phyloP scores from a whole-genome alignment of 257 asterid genomes.

The Sherardia arvensis region DNA sequence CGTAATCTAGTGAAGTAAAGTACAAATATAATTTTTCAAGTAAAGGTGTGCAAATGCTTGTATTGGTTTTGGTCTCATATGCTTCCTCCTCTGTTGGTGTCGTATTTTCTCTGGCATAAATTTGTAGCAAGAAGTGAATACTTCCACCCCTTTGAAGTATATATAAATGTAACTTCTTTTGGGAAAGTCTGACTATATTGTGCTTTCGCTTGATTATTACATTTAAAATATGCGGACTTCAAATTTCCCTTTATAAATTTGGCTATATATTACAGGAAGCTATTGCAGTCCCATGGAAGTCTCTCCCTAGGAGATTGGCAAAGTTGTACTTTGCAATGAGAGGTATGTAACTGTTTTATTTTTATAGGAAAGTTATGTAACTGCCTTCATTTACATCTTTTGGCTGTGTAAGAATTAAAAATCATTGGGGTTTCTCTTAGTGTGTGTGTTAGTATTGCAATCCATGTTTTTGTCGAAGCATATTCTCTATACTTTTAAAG shows the following conservation, averaged over 20 bases:
- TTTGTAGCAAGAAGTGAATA: background rate
- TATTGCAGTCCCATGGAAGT: constrained; percentile 75
- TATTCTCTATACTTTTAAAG: background rate
- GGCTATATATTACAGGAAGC: constrained; percentile 50
- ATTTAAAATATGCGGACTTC: background rate
- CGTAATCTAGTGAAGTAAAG: background rate
- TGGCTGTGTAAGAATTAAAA: too few relatives aligned
- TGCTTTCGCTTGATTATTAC: constrained; percentile 1
- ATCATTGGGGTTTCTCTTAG: background rate
- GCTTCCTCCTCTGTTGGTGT: background rate
- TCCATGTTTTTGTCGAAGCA: background rate
- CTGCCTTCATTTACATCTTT: background rate
- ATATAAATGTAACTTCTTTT: too few relatives aligned
- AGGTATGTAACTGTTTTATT: constrained; percentile 54
- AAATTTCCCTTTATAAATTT: constrained; percentile 6
- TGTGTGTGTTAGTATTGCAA: too few relatives aligned
- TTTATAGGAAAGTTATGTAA: constrained; percentile 79
- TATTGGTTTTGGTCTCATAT: background rate
- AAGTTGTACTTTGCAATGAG: constrained; percentile 85
- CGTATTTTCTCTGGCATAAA: background rate
- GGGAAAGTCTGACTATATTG: background rate
- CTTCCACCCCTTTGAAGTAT: background rate
- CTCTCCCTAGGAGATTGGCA: constrained; percentile 73
- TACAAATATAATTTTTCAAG: background rate
- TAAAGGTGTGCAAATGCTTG: background rate